Evolutionary conservation across 306 rosid genomes (phyloP).

Genomic region (Acacia confusa): DNA sequence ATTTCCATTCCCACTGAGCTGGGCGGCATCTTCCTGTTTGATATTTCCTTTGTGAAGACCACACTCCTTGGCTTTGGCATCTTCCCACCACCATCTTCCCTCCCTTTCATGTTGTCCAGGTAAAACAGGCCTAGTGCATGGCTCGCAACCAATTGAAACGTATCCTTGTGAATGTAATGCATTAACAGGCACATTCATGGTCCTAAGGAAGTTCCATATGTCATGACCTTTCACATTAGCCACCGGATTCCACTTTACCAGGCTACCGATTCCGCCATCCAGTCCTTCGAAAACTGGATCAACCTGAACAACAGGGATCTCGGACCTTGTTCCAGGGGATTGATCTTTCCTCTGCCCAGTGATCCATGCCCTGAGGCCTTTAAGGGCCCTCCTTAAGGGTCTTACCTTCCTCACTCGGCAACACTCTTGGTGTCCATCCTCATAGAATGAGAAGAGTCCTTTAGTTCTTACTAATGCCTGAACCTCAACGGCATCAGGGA

Average conservation of each 20-base stretch:
- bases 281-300: slow-evolving; percentile 95
- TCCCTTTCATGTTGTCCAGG: slow-evolving; percentile 99
- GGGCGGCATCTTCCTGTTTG: slow-evolving; percentile 54
- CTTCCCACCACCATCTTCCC: slow-evolving; percentile 99
- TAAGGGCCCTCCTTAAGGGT: slow-evolving; percentile 88
- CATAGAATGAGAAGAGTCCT: slow-evolving; percentile 92
- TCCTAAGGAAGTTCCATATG: slow-evolving; percentile 81
- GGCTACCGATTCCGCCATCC: slow-evolving; percentile 83
- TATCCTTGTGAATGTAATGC: slow-evolving; percentile 83
- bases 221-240: slow-evolving; percentile 77
- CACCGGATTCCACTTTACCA: slow-evolving; percentile 97
- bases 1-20: slow-evolving; percentile 53
- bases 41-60: slow-evolving; percentile 98
- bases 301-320: slow-evolving; percentile 85
- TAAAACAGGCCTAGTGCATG: slow-evolving; percentile 94
- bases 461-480: slow-evolving; percentile 88
- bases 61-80: slow-evolving; percentile 95
- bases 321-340: slow-evolving; percentile 97
- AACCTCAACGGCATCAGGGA: slow-evolving; percentile 96
- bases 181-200: slow-evolving; percentile 93
- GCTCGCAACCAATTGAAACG: slow-evolving; percentile 94
- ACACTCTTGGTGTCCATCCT: slow-evolving; percentile 99
- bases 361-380: slow-evolving; percentile 91
- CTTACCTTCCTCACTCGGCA: slow-evolving; percentile 95
- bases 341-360: slow-evolving; percentile 98